A percentile compares a stretch with the other conserved stretches of the same genome.
phyloP scores from a whole-genome alignment of 192 early-diverging fungal genomes.

The Ambispora gerdemannii region DNA sequence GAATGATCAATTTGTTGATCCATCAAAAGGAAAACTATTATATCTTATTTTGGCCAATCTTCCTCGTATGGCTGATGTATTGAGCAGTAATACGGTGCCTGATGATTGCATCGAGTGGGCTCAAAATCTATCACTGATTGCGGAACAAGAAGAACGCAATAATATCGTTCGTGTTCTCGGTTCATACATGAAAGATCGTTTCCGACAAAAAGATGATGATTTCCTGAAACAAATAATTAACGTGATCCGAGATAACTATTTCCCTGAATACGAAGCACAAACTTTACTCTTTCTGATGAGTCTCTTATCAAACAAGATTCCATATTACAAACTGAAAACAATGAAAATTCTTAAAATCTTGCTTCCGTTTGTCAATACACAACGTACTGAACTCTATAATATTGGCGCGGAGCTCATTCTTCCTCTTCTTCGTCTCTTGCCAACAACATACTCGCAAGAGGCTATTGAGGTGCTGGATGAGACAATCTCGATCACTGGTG shows the following conservation, averaged over 20 bases:
- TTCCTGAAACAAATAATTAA: slow-evolving; percentile 68
- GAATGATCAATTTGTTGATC: slow-evolving; percentile 63
- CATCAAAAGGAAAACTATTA: slow-evolving; percentile 50
- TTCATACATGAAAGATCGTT: slow-evolving; percentile 61
- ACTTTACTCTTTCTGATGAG: slow-evolving; percentile 60
- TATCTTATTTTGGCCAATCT: slow-evolving; percentile 67
- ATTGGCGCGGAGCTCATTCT: slow-evolving; percentile 63
- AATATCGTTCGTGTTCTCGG: slow-evolving; percentile 54
- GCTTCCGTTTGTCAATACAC: slow-evolving; percentile 52
- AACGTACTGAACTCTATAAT: slow-evolving; percentile 37
- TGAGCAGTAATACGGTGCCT: slow-evolving; percentile 54
- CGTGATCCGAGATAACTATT: slow-evolving; percentile 59
- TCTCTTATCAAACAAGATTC: slow-evolving; percentile 59
- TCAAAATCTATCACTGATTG: slow-evolving; percentile 43
- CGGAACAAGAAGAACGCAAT: slow-evolving; percentile 46
- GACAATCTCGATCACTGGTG: slow-evolving; percentile 40
- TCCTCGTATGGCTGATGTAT: slow-evolving; percentile 62
- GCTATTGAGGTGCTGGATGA: slow-evolving; percentile 75
- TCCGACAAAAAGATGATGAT: slow-evolving; percentile 67
- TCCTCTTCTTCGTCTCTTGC: slow-evolving; percentile 66
- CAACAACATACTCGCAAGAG: slow-evolving; percentile 58
- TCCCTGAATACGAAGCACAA: slow-evolving; percentile 56
- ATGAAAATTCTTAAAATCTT: slow-evolving; percentile 66
- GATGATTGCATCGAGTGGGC: slow-evolving; percentile 53
- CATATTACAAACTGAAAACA: slow-evolving; percentile 59